Evolutionary conservation across 306 rosid species (phyloP), one percentile per base, ranked within the genome.

Genomic region (Castanea mollissima): DNA sequence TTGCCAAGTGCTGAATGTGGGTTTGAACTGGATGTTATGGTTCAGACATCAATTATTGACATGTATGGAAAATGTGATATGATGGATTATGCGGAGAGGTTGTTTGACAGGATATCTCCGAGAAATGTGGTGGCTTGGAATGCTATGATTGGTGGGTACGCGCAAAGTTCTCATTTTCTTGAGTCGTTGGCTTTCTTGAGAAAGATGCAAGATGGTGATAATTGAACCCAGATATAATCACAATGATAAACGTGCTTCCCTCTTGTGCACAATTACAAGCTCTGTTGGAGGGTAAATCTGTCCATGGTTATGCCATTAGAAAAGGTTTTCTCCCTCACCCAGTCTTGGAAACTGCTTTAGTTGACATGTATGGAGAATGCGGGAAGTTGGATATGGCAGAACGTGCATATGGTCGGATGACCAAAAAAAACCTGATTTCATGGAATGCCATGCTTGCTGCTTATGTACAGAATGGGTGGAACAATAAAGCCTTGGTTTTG

Each of bases 401-500:
- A 21, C 57, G 51, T 23, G 69, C 81, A 55, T 90, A 83, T 78
- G 74, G 59, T 73, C 84, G 76, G 65, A 86, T 88, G 84, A 68
- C 11, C 9, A 79, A 71, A 44, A 85, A 78, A 69, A 79, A 81
- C 21, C 51, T 83, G 83, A 71, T 83, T n/a, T n/a, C n/a, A n/a
- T n/a, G 88, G 90, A 90, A 88, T 78, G 82, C 84, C 69, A 88
- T 90, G 89, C 82, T 86, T 72, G 76, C 89, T 79, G 83, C 82
- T 27, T 83, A 63, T 56, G 87, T 83, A 49, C 85, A 74, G 63
- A 81, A 76, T 75, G 86, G 71, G 7, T 34, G 31, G 78, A 76
- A 83, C 71, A 54, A 5, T 78, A 86, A 86, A 78, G 92, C 89
- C 52, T 83, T 86, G 56, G 59, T 49, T 67, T 78, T 88, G 13